These are phyloP conservation scores for Trichosporon faecale DNA, from an alignment of 1,284 basidiomycete genomes.

Conservation along the genomic window DNA sequence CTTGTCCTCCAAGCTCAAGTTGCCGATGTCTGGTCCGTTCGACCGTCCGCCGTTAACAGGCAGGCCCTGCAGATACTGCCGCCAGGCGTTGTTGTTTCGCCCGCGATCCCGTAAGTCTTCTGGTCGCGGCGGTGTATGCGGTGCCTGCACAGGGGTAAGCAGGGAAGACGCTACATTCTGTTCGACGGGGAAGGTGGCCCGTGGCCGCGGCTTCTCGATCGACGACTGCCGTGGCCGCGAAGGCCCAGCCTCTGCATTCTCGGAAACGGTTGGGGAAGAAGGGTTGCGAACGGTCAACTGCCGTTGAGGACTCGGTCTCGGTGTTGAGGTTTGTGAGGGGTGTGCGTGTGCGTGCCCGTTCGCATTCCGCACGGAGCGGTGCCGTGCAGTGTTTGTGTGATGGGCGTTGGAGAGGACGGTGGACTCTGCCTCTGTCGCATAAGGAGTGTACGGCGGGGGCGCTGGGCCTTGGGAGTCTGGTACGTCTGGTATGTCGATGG, in stretches of 20 bases:
- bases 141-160: background rate
- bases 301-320: background rate
- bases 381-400: background rate
- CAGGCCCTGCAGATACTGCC: background rate
- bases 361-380: background rate
- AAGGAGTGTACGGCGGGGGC: background rate
- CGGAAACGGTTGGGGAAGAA: background rate
- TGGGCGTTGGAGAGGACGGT: background rate
- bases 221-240: background rate
- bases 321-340: background rate
- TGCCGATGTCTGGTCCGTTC: background rate
- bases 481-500: background rate
- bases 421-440: background rate
- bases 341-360: background rate
- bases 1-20: background rate
- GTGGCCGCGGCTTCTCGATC: background rate
- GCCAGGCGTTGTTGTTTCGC: background rate
- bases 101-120: background rate
- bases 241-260: background rate
- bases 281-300: background rate
- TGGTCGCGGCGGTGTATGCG: background rate
- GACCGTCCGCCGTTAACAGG: background rate
- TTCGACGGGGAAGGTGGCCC: background rate
- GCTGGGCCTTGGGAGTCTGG: background rate
- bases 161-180: background rate